Conservation (phyloP, 2,329 filamentous ascomycete species). For the Aspergillus tubingensis region DNA sequence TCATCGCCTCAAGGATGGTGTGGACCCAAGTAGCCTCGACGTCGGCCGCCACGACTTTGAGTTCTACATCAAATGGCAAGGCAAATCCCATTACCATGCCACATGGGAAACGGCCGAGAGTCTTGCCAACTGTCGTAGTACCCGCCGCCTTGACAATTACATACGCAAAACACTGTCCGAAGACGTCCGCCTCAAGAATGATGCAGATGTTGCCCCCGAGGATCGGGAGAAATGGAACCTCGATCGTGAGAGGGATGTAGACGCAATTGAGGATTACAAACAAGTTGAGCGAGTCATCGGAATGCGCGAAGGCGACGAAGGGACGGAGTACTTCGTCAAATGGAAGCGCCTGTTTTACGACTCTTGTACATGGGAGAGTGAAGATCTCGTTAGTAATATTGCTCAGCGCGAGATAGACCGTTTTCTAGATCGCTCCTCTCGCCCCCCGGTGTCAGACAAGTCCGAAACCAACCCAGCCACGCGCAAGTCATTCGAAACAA, state of each 20-base stretch:
- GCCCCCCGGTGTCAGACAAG: slow-evolving; percentile 77
- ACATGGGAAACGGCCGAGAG: slow-evolving; percentile 85
- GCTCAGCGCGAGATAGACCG: slow-evolving; percentile 90
- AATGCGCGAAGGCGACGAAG: slow-evolving; percentile 75
- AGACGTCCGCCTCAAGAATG: slow-evolving; percentile 75
- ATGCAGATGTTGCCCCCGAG: slow-evolving; percentile 74
- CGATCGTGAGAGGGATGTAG: slow-evolving; percentile 87
- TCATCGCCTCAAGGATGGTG: slow-evolving; percentile 73
- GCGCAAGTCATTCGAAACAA: slow-evolving; percentile 68
- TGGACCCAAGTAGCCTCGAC: slow-evolving; percentile 43
- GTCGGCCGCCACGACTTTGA: slow-evolving; percentile 72
- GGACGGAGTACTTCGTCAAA: slow-evolving; percentile 88
- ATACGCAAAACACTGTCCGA: slow-evolving; percentile 78
- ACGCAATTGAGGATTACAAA: slow-evolving; percentile 85
- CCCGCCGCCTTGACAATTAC: slow-evolving; percentile 92
- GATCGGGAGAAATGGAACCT: slow-evolving; percentile 91
- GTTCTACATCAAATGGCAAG: slow-evolving; percentile 94
- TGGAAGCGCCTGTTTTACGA: slow-evolving; percentile 96
- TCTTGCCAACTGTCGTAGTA: slow-evolving; percentile 76
- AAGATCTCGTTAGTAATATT: slow-evolving; percentile 70
- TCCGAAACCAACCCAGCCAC: slow-evolving; percentile 75
- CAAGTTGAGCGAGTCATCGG: slow-evolving; percentile 92
- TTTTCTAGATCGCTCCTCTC: slow-evolving; percentile 79
- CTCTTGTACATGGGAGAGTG: slow-evolving; percentile 89
- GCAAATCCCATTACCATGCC: slow-evolving; percentile 90